A percentile compares a stretch with the other conserved stretches of the same genome.
These are phyloP conservation scores for Microcos paniculata DNA, from an alignment of 345 rosid species.

Conservation along the genomic window DNA sequence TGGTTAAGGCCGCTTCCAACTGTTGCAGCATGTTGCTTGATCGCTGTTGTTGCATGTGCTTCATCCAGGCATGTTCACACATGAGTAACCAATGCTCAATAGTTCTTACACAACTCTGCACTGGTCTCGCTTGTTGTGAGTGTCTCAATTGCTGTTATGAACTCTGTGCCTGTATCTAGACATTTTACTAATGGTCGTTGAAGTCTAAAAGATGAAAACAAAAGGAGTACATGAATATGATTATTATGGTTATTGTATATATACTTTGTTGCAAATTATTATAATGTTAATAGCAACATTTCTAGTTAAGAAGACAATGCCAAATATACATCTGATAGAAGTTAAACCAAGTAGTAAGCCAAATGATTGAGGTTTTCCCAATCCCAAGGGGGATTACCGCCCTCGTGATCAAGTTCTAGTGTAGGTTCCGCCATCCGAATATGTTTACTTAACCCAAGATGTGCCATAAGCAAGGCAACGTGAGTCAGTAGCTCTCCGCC, in stretches of 20 bases:
- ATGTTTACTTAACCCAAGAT: constrained; percentile 16
- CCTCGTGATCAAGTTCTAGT: no score
- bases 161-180: constrained; percentile 46
- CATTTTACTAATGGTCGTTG: neutral
- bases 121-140: constrained; percentile 71
- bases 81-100: constrained; percentile 65
- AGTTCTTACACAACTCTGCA: constrained; percentile 55
- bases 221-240: neutral
- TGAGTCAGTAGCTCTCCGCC: constrained; percentile 28
- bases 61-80: constrained; percentile 54
- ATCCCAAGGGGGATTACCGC: no score
- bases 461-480: constrained; percentile 20
- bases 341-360: no score
- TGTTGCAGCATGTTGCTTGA: constrained; percentile 43
- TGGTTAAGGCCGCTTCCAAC: constrained; percentile 60
- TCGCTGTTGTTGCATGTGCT: constrained; percentile 80
- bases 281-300: neutral
- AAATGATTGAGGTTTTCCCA: no score
- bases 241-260: neutral
- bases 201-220: neutral
- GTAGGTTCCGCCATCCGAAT: neutral
- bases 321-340: no score
- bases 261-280: neutral
- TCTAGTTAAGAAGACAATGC: no score
- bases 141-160: constrained; percentile 76